Percentiles rank a stretch among this genome's conserved stretches.
Evolutionary conservation across 2,329 filamentous ascomycete genomes (phyloP).

Genomic region (Alternaria atra): DNA sequence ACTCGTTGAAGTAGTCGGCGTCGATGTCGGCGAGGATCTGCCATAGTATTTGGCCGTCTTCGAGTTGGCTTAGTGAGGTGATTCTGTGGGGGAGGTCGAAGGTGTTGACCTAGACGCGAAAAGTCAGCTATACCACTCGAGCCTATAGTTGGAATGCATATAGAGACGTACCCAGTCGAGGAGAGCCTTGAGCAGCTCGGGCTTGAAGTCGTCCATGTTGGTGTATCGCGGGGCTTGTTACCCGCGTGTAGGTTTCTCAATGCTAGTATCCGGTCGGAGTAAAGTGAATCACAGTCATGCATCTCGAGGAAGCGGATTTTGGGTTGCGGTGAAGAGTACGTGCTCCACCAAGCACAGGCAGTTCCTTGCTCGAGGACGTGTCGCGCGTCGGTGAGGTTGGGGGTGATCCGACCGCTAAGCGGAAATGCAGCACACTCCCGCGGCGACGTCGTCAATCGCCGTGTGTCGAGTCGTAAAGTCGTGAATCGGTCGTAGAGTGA

Average conservation of each 20-base stretch:
- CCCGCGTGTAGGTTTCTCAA: constrained; percentile 23
- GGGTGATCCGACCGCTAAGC: constrained; percentile 30
- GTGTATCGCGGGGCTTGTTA: constrained; percentile 26
- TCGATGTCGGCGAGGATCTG: constrained; percentile 59
- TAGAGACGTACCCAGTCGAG: constrained; percentile 48
- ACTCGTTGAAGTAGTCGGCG: constrained; percentile 57
- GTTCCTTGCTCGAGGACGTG: constrained; percentile 20
- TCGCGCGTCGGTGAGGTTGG: constrained; percentile 35
- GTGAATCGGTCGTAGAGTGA: background rate
- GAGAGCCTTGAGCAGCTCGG: constrained; percentile 51
- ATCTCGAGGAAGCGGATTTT: constrained; percentile 38
- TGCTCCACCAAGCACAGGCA: constrained; percentile 22
- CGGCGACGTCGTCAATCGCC: constrained; percentile 11
- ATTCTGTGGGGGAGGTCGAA: constrained; percentile 53
- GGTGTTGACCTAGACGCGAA: constrained; percentile 52
- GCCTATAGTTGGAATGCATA: background rate
- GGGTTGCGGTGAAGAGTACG: constrained; percentile 21
- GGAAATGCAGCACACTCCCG: constrained; percentile 24
- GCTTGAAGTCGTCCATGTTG: constrained; percentile 53
- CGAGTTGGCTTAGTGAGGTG: constrained; percentile 54
- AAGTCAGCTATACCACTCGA: constrained; percentile 10
- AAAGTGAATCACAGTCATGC: constrained; percentile 32
- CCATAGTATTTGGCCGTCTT: constrained; percentile 60
- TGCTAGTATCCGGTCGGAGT: constrained; percentile 21
- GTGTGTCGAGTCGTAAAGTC: background rate